Conservation (phyloP, 2,329 filamentous ascomycete genomes). For the Exserohilum rostratum region DNA sequence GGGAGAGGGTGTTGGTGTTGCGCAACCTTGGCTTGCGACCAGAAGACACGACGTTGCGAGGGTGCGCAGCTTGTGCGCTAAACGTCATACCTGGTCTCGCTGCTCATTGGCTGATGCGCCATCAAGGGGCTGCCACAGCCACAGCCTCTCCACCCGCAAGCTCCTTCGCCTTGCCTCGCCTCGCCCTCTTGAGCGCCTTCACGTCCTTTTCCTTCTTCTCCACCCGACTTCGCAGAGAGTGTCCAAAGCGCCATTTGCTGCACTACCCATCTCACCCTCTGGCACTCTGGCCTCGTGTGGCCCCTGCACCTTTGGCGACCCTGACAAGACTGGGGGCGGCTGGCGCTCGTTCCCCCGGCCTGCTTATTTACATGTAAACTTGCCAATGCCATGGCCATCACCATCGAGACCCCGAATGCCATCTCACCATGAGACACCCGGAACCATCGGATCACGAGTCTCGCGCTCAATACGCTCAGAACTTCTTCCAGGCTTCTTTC, state of each 20-base stretch:
- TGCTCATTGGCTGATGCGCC: conserved; percentile 11
- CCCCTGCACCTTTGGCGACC: too few relatives aligned
- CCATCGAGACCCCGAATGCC: too few relatives aligned
- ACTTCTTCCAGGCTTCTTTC: too few relatives aligned
- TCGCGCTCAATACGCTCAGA: too few relatives aligned
- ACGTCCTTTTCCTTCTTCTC: too few relatives aligned
- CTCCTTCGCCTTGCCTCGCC: neutral
- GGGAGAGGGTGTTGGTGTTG: conserved; percentile 14
- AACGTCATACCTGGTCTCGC: conserved; percentile 14
- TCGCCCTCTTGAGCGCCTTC: neutral
- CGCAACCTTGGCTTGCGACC: conserved; percentile 16
- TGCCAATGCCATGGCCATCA: neutral
- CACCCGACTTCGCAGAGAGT: too few relatives aligned
- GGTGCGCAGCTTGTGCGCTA: conserved; percentile 12
- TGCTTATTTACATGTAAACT: neutral
- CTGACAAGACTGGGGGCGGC: too few relatives aligned
- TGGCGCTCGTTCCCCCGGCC: neutral
- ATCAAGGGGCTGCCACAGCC: conserved; percentile 1
- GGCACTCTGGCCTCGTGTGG: too few relatives aligned
- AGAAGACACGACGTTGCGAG: conserved; percentile 15
- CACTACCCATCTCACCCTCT: too few relatives aligned
- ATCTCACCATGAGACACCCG: neutral
- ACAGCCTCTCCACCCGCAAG: neutral
- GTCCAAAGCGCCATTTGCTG: too few relatives aligned
- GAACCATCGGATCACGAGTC: too few relatives aligned